These are phyloP conservation scores for Kuraishia piskuri DNA, from an alignment of 805 yeast genomes.

Conservation along the genomic window DNA sequence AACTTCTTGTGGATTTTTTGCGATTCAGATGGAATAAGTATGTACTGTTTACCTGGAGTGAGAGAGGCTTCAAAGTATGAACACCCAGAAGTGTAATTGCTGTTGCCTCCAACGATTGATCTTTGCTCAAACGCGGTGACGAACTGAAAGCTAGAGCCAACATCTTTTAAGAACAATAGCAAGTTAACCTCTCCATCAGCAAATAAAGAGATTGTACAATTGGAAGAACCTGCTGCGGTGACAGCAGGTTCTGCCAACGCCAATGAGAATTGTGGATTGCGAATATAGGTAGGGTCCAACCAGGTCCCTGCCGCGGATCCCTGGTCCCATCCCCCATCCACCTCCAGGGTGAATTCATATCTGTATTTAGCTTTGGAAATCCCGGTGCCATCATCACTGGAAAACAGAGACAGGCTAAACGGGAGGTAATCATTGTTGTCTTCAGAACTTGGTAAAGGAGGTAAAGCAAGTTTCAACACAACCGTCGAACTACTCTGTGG, in stretches of 20 bases:
- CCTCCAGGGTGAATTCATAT: neutral
- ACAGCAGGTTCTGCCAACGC: neutral
- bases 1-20: neutral
- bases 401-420: neutral
- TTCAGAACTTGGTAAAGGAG: neutral
- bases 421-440: neutral
- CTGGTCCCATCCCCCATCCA: conserved; percentile 1
- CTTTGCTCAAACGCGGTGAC: neutral
- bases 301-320: conserved; percentile 1
- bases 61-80: neutral
- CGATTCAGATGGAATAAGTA: neutral
- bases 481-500: neutral
- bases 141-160: neutral
- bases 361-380: neutral
- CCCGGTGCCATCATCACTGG: neutral
- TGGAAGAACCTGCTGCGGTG: neutral
- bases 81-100: neutral
- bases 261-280: conserved; percentile 6
- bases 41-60: neutral
- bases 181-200: neutral
- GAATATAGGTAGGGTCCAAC: neutral
- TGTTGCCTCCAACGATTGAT: neutral
- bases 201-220: neutral
- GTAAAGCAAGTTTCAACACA: neutral
- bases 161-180: neutral